These are phyloP conservation scores for Stemphylium beticola DNA, from an alignment of 2,329 filamentous ascomycete species.

Conservation along the genomic window DNA sequence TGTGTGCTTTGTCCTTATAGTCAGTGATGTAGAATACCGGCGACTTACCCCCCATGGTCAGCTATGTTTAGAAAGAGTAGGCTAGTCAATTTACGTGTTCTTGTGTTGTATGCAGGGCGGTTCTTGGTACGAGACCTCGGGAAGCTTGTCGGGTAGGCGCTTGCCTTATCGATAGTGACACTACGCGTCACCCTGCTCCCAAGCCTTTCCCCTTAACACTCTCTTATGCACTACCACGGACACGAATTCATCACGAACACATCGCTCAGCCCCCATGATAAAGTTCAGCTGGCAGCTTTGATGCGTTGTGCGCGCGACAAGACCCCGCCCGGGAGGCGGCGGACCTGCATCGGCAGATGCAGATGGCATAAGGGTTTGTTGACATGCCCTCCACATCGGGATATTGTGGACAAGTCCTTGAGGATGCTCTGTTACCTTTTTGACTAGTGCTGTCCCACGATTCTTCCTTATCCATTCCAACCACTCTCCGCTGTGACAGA, in stretches of 20 bases:
- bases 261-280: neutral
- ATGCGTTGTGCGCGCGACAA: neutral
- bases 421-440: neutral
- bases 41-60: neutral
- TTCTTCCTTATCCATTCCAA: neutral
- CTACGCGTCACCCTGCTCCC: neutral
- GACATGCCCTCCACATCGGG: conserved; percentile 15
- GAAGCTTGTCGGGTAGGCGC: no score
- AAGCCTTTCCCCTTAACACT: neutral
- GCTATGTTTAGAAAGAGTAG: neutral
- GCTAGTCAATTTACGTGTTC: no score
- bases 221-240: neutral
- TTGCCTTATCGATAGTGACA: conserved; percentile 1
- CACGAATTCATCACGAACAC: neutral
- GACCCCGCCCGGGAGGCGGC: neutral
- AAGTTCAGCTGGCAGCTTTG: no score
- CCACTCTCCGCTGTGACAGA: neutral
- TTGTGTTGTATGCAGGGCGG: no score
- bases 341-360: conserved; percentile 5
- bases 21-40: neutral
- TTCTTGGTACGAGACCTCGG: no score
- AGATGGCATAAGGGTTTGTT: neutral
- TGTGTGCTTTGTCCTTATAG: neutral
- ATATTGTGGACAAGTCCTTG: neutral
- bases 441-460: neutral